Conservation (phyloP, 176 grass and related monocot genomes). For the Oryza meridionalis region DNA sequence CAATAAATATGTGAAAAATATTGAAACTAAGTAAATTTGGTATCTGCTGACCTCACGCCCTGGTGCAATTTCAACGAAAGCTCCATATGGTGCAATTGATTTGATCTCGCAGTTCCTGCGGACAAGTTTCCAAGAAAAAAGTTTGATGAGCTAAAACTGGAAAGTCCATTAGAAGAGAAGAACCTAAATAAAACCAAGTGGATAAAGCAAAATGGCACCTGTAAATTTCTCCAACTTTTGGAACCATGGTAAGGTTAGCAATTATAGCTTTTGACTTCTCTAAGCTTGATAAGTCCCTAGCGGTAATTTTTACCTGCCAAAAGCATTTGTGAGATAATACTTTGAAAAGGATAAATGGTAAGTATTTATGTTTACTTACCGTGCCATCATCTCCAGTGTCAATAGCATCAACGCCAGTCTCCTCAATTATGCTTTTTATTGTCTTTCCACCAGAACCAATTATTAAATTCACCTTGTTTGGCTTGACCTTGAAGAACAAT, state of each 20-base stretch:
- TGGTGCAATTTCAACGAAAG: constrained; percentile 97
- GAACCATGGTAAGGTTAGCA: constrained; percentile 90
- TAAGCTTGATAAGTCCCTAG: constrained; percentile 75
- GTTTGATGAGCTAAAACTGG: constrained; percentile 24
- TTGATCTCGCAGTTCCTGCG: constrained; percentile 88
- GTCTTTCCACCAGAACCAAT: constrained; percentile 97
- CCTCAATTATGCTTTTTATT: constrained; percentile 96
- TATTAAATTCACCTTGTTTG: constrained; percentile 87
- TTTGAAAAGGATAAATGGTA: constrained; percentile 26
- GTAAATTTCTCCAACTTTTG: constrained; percentile 92
- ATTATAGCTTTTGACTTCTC: constrained; percentile 95
- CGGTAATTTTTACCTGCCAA: constrained; percentile 93
- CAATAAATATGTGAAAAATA: constrained; percentile 24
- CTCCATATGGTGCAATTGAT: constrained; percentile 84
- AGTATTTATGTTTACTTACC: constrained; percentile 47
- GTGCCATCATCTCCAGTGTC: constrained; percentile 77
- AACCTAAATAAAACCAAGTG: constrained; percentile 2
- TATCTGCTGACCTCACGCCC: constrained; percentile 70
- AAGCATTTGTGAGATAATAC: constrained; percentile 39
- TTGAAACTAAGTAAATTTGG: constrained; percentile 23
- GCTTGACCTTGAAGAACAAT: constrained; percentile 72
- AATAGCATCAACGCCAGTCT: constrained; percentile 87
- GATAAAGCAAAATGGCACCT: constrained; percentile 49
- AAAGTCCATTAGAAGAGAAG: constrained; percentile 27
- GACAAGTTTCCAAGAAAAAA: constrained; percentile 36